Evolutionary conservation across 2,329 filamentous ascomycete genomes (phyloP).

Genomic region (Calonectria multiphialidica): DNA sequence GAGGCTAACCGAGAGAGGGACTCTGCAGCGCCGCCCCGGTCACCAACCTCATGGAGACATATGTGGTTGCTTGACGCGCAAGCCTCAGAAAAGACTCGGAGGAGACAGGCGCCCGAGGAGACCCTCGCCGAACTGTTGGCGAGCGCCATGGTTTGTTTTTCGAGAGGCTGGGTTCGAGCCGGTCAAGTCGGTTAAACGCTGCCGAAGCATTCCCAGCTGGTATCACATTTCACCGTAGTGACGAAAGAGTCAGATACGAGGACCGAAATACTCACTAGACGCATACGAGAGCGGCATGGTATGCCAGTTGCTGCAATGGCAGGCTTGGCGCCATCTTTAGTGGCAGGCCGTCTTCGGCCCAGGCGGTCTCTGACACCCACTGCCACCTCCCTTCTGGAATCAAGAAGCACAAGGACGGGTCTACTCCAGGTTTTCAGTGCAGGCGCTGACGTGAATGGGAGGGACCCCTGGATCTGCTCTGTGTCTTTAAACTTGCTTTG

Average conservation of each 20-base stretch:
- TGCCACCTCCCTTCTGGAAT: constrained; percentile 14
- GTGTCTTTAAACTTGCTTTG: background rate
- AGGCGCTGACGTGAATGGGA: constrained; percentile 3
- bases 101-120: background rate
- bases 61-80: constrained; percentile 21
- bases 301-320: background rate
- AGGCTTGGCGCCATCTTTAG: constrained; percentile 11
- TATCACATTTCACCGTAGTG: background rate
- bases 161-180: constrained; percentile 17
- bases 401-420: constrained; percentile 16
- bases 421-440: constrained; percentile 19
- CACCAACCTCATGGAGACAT: constrained; percentile 18
- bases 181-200: constrained; percentile 10
- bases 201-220: constrained; percentile 13
- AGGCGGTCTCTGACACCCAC: constrained; percentile 5
- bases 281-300: constrained; percentile 7
- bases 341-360: background rate
- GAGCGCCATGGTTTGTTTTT: constrained; percentile 5
- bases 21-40: constrained; percentile 15
- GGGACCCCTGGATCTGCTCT: constrained; percentile 13
- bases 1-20: background rate
- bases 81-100: constrained; percentile 16
- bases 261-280: background rate
- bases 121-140: background rate
- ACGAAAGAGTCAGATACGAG: background rate